A percentile compares a stretch with the other conserved stretches of the same genome.
phyloP scores from a whole-genome alignment of 352 stramenopile genomes.

The Phytophthora hibernalis region DNA sequence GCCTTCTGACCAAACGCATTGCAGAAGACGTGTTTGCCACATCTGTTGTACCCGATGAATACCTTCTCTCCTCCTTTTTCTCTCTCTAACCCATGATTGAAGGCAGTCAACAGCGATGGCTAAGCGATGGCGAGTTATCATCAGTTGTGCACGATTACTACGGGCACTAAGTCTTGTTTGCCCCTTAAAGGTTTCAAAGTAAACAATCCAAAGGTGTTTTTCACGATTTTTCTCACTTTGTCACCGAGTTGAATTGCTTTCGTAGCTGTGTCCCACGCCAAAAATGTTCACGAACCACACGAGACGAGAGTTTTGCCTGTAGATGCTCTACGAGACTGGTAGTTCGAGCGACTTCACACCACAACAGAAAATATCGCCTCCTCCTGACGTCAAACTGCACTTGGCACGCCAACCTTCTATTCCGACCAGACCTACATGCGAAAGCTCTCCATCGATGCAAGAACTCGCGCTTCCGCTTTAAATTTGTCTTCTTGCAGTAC shows the following conservation, averaged over 20 bases:
- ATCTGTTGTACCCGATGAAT: slow-evolving; percentile 12
- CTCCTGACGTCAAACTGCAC: slow-evolving; percentile 35
- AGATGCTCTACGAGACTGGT: slow-evolving; percentile 15
- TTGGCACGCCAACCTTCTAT: slow-evolving; percentile 14
- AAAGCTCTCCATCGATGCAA: slow-evolving; percentile 31
- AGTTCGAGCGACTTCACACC: slow-evolving; percentile 33
- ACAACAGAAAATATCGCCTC: slow-evolving; percentile 38
- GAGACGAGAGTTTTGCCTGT: slow-evolving; percentile 14
- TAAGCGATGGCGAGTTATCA: slow-evolving; percentile 16
- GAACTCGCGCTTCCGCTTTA: slow-evolving; percentile 16
- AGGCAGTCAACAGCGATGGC: slow-evolving; percentile 15
- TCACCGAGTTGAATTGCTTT: slow-evolving; percentile 29
- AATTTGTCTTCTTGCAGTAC: slow-evolving; percentile 3
- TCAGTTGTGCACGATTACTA: slow-evolving; percentile 1
- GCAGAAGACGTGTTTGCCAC: slow-evolving; percentile 26
- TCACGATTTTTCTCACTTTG: slow-evolving; percentile 5
- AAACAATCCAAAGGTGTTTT: slow-evolving; percentile 1
- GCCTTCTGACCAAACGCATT: slow-evolving; percentile 18
- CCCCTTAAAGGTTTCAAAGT: slow-evolving; percentile 28
- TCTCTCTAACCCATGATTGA: slow-evolving; percentile 8
- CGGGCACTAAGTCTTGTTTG: slow-evolving; percentile 4
- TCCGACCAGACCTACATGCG: slow-evolving; percentile 9
- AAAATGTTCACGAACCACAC: slow-evolving; percentile 26
- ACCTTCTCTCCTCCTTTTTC: slow-evolving; percentile 13
- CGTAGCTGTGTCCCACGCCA: slow-evolving; percentile 25